phyloP scores from a whole-genome alignment of 1,284 basidiomycete species.

The Tranzscheliella williamsii region DNA sequence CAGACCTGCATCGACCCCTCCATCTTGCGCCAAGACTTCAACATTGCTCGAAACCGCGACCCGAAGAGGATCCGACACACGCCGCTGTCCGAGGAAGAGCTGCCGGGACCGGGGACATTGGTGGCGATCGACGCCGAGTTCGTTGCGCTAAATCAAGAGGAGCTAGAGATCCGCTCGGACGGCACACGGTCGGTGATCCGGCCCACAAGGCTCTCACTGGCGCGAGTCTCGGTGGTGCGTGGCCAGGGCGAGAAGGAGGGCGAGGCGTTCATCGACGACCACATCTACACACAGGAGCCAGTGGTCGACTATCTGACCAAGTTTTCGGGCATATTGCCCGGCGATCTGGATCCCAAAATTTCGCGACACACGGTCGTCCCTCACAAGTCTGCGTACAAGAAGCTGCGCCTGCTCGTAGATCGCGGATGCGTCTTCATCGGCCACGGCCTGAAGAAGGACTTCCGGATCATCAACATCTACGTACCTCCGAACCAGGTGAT shows the following conservation, averaged over 20 bases:
- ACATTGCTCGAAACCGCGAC: constrained; percentile 72
- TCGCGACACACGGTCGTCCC: constrained; percentile 89
- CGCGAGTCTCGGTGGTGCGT: constrained; percentile 89
- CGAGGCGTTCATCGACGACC: constrained; percentile 93
- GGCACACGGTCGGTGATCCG: constrained; percentile 89
- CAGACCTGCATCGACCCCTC: constrained; percentile 31
- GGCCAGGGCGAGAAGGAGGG: constrained; percentile 79
- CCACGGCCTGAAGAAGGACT: constrained; percentile 98
- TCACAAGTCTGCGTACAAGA: constrained; percentile 95
- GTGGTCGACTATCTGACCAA: constrained; percentile 97
- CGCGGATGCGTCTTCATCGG: constrained; percentile 95
- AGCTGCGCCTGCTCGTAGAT: constrained; percentile 90
- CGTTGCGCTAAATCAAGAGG: constrained; percentile 93
- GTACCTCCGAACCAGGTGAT: constrained; percentile 93
- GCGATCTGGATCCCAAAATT: constrained; percentile 82
- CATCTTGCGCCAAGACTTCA: constrained; percentile 83
- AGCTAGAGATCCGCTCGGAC: constrained; percentile 90
- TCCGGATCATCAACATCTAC: constrained; percentile 96
- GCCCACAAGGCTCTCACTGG: constrained; percentile 86
- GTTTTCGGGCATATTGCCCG: constrained; percentile 81
- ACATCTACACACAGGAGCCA: constrained; percentile 90
- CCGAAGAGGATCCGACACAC: constrained; percentile 75
- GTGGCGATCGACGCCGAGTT: constrained; percentile 98
- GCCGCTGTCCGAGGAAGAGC: constrained; percentile 72
- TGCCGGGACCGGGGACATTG: constrained; percentile 79